phyloP scores from a whole-genome alignment of 768 basidiomycete species.

The Mycena rebaudengoi region DNA sequence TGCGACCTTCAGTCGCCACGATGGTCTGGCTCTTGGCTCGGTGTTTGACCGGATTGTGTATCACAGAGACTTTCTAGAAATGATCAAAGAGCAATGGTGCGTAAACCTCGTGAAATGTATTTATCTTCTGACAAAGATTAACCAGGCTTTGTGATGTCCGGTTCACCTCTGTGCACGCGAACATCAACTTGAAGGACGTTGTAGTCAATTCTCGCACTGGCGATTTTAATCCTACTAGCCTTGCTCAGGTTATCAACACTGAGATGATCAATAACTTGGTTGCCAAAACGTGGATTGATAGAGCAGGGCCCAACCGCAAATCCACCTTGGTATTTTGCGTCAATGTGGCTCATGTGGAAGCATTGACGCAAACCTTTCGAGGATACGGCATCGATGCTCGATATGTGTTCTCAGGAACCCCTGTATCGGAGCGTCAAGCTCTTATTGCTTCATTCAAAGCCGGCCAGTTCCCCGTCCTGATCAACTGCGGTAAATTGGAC shows the following conservation, averaged over 20 bases:
- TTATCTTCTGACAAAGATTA: not conserved
- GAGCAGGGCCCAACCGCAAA: slow-evolving; percentile 73
- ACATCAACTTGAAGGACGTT: slow-evolving; percentile 74
- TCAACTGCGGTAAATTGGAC: slow-evolving; percentile 89
- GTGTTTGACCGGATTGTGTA: slow-evolving; percentile 94
- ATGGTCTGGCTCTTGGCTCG: slow-evolving; percentile 86
- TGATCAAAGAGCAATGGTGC: slow-evolving; percentile 93
- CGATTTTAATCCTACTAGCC: slow-evolving; percentile 82
- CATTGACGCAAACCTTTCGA: slow-evolving; percentile 78
- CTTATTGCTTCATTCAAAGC: slow-evolving; percentile 73
- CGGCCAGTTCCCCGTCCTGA: slow-evolving; percentile 82
- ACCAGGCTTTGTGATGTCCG: slow-evolving; percentile 84
- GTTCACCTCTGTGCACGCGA: slow-evolving; percentile 84
- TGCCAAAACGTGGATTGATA: slow-evolving; percentile 86
- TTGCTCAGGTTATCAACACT: slow-evolving; percentile 87
- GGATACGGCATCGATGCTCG: slow-evolving; percentile 85
- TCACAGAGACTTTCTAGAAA: slow-evolving; percentile 88
- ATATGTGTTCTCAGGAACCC: slow-evolving; percentile 77
- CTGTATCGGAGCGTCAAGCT: slow-evolving; percentile 63
- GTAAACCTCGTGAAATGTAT: slow-evolving; percentile 2
- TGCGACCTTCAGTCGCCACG: slow-evolving; percentile 93
- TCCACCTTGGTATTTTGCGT: slow-evolving; percentile 96
- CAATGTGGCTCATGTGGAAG: slow-evolving; percentile 80
- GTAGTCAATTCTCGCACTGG: slow-evolving; percentile 72
- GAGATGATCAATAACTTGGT: slow-evolving; percentile 78